Evolutionary conservation across 2,329 filamentous ascomycete species (phyloP).

Genomic region (Dissoconium aciculare): DNA sequence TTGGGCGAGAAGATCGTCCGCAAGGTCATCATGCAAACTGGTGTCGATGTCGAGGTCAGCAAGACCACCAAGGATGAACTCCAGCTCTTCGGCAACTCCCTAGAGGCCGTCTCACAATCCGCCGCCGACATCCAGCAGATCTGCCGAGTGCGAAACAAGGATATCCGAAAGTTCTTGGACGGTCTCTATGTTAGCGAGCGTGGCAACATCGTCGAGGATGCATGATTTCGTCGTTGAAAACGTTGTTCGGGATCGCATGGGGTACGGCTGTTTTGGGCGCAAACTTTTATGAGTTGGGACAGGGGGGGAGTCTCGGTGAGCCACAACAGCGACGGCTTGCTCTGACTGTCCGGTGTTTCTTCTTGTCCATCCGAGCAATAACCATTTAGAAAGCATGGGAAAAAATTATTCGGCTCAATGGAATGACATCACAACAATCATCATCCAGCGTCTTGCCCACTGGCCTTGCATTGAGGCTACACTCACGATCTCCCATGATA

Average conservation of each 20-base stretch:
- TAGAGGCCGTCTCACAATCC: constrained; percentile 94
- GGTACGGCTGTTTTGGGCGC: no score
- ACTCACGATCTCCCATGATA: no score
- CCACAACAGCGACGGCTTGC: no score
- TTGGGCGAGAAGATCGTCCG: constrained; percentile 99
- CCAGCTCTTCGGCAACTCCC: constrained; percentile 77
- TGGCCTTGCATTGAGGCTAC: no score
- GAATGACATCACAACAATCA: no score
- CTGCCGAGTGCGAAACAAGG: constrained; percentile 99
- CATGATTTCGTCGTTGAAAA: constrained; percentile 1
- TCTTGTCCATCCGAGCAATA: no score
- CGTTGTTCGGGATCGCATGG: constrained; percentile 1
- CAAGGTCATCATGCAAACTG: constrained; percentile 71
- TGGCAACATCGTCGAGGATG: constrained; percentile 58
- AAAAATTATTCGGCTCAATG: no score
- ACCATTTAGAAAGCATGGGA: no score
- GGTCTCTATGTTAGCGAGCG: constrained; percentile 99
- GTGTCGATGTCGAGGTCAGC: constrained; percentile 82
- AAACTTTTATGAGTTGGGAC: no score
- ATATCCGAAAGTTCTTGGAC: constrained; percentile 99
- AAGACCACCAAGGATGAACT: constrained; percentile 97
- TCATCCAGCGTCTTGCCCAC: no score
- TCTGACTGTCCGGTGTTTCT: no score
- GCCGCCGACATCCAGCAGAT: constrained; percentile 99
- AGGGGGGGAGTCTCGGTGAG: no score